Evolutionary conservation across 768 basidiomycete genomes (phyloP).

Genomic region (Cytidiella melzeri): DNA sequence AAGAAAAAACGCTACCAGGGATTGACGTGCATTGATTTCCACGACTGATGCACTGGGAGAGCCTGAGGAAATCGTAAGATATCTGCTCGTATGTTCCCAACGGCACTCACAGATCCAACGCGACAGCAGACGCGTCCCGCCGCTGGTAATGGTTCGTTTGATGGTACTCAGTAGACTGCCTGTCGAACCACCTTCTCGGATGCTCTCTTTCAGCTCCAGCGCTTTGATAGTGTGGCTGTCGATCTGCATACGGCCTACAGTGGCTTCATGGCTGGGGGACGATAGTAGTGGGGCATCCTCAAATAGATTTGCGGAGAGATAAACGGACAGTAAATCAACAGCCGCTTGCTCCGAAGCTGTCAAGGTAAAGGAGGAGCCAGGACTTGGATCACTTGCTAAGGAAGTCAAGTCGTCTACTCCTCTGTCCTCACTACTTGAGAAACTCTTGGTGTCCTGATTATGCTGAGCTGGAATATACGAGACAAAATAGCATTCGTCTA

Average conservation of each 20-base stretch:
- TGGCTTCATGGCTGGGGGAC: constrained; percentile 49
- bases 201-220: constrained; percentile 76
- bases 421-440: not conserved
- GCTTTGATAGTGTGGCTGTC: constrained; percentile 85
- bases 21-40: constrained; percentile 71
- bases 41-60: constrained; percentile 73
- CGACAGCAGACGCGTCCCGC: constrained; percentile 69
- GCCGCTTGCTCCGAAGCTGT: constrained; percentile 46
- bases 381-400: constrained; percentile 1
- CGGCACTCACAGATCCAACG: constrained; percentile 75
- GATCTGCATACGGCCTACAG: constrained; percentile 70
- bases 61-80: constrained; percentile 38
- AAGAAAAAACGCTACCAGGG: constrained; percentile 69
- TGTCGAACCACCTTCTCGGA: constrained; percentile 62
- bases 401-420: constrained; percentile 21
- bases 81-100: too few species aligned
- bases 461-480: constrained; percentile 35
- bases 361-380: constrained; percentile 11
- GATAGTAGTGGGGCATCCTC: constrained; percentile 71
- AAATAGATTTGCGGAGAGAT: constrained; percentile 60
- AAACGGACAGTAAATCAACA: constrained; percentile 55
- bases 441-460: not conserved
- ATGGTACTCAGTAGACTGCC: constrained; percentile 73
- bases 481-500: constrained; percentile 49
- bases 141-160: constrained; percentile 70